Evolutionary conservation across 768 basidiomycete species (phyloP), one percentile per base, ranked within the genome.

Genomic region (Omphalotus guepiniiformis): DNA sequence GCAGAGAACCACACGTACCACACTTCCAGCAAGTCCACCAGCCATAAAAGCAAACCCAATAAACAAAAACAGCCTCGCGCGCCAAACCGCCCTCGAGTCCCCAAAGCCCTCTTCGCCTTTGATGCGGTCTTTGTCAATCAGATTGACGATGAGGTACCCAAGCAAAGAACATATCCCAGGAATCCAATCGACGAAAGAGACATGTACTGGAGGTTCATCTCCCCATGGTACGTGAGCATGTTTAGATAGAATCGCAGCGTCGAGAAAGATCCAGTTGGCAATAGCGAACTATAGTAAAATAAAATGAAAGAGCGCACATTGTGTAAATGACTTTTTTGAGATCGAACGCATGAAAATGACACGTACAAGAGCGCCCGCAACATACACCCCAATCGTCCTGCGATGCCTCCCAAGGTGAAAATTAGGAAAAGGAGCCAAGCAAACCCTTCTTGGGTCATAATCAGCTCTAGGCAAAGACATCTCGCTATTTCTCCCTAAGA

Each of bases 21-120:
- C 81, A 60, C 93, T 94, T 41, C 95, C 96, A n/a, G 95, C 96
- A 37, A 98, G 63, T 0, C 96, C 96, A 6, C 96, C 95, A 2
- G 96, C 96, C 93, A 99, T 93, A 38, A 98, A 64, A 1, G 95
- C 93, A 58, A 99, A 96, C 1, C 95, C 95, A 50, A 97, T 77
- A 66, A 99, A 99, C 52, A 98, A 64, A 60, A 95, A 82, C 54
- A 96, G 67, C 25, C 94, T 71, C 5, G 95, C 95, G 53, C 89
- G 74, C 92, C 93, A 96, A 13, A 96, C 92, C 3, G 91, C 87
- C 1, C 82, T 71, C 0, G 89, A 74, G 58, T 93, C 88, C 3
- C 88, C 88, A 58, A 85, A 89, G 0, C 80, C 79, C 48, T 86
- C 89, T 7, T 91, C 85, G 0, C 85, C 85, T 12, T 78, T 72